Percentiles rank a stretch among this genome's conserved stretches.
phyloP scores from a whole-genome alignment of 495 filamentous ascomycete species.

The Aspergillus saccharolyticus region DNA sequence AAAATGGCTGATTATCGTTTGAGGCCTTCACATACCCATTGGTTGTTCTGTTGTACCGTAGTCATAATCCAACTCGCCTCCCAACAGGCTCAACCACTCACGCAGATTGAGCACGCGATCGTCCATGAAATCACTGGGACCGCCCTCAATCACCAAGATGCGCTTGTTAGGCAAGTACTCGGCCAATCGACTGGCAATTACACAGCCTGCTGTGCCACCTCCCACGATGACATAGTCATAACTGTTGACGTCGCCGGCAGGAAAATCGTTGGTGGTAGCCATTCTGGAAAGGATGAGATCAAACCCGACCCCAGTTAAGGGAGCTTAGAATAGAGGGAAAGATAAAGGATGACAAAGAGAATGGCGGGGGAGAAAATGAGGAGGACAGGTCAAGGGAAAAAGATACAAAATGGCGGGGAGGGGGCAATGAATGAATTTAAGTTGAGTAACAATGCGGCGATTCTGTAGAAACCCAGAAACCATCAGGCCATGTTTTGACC shows the following conservation, averaged over 20 bases:
- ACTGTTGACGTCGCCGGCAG: slow-evolving; percentile 54
- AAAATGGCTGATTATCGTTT: background rate
- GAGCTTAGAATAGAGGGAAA: slow-evolving; percentile 5
- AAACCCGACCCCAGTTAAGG: background rate
- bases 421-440: slow-evolving; percentile 4
- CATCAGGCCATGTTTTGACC: slow-evolving; percentile 2
- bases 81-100: slow-evolving; percentile 72
- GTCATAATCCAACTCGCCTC: slow-evolving; percentile 79
- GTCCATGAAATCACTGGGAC: slow-evolving; percentile 57
- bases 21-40: slow-evolving; percentile 48
- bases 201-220: slow-evolving; percentile 83
- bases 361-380: background rate
- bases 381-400: slow-evolving; percentile 1
- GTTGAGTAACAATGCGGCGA: slow-evolving; percentile 2
- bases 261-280: slow-evolving; percentile 57
- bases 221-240: slow-evolving; percentile 87
- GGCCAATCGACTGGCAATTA: slow-evolving; percentile 68
- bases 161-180: slow-evolving; percentile 62
- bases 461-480: background rate
- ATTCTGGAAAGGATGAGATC: slow-evolving; percentile 30
- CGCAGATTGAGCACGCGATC: slow-evolving; percentile 69
- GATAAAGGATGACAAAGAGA: background rate
- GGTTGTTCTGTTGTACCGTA: slow-evolving; percentile 83
- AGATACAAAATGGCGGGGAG: slow-evolving; percentile 3
- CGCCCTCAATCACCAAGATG: slow-evolving; percentile 62